These are phyloP conservation scores for Ramularia collo-cygni DNA, from an alignment of 2,329 filamentous ascomycete species.

Conservation along the genomic window DNA sequence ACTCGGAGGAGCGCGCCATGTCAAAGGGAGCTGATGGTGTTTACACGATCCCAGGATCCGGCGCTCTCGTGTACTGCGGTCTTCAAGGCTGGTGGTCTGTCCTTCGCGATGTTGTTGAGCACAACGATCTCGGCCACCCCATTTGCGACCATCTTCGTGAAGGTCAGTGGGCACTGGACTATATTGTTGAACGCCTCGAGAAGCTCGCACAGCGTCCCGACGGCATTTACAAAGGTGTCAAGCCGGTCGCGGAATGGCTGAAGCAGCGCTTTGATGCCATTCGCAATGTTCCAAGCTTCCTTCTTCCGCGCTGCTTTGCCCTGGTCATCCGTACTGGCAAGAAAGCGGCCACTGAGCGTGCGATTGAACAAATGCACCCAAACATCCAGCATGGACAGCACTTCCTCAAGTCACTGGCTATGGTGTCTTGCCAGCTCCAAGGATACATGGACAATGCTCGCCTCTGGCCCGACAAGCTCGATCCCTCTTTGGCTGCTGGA, in stretches of 20 bases:
- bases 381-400: constrained; percentile 75
- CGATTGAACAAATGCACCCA: constrained; percentile 69
- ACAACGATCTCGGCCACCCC: constrained; percentile 89
- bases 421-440: constrained; percentile 88
- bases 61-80: constrained; percentile 84
- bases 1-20: constrained; percentile 76
- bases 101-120: constrained; percentile 71
- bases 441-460: constrained; percentile 86
- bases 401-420: constrained; percentile 79
- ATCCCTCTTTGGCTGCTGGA: constrained; percentile 84
- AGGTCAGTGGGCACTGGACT: constrained; percentile 89
- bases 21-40: constrained; percentile 77
- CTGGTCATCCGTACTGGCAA: constrained; percentile 84
- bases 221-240: constrained; percentile 54
- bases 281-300: constrained; percentile 75
- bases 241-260: constrained; percentile 68
- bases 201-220: constrained; percentile 52
- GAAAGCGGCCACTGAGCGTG: constrained; percentile 70
- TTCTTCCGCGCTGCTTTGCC: constrained; percentile 89
- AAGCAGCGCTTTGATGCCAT: constrained; percentile 80
- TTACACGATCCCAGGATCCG: constrained; percentile 78
- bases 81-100: constrained; percentile 99
- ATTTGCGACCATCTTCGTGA: constrained; percentile 88
- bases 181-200: constrained; percentile 71
- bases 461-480: constrained; percentile 74